Base-by-base conservation (phyloP, 768 basidiomycete genomes). In the Russula dissimulans region DNA sequence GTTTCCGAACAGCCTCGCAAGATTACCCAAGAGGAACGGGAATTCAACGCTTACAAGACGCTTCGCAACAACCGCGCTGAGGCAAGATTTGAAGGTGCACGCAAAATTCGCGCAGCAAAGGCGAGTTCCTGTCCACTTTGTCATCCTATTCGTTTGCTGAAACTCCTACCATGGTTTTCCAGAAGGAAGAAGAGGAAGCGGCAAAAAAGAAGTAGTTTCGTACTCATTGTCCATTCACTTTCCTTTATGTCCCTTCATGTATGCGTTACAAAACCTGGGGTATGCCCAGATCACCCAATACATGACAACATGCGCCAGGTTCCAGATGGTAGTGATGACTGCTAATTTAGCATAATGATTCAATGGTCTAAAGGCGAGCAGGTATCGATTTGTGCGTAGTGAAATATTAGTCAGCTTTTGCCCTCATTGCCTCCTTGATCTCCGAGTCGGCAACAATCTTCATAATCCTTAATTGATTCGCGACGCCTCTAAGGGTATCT, bases 101-200 rank as follows among this genome's bases (percentile, higher is more conserved):
- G 93, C 78, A 93, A 92, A 78, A 77, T 83, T 65, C 86, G 92
- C 65, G 84, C 85, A 66, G 84, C 85, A 69, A 93, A 94, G 88
- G 90, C 85, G 69, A 61, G 86, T 75, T 36, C 39, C 59, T 41
- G 17, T 41, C 43, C 22, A 31, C 39, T 22, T 46, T 11, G 9
- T 17, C n/a, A n/a, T 38, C 42, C 17, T 3, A 56, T 42, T 17
- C 39, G 38, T 38, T 52, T 31, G 56, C 69, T 70, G 4, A 73
- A 67, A 41, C 39, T 36, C 29, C 54, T n/a, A 31, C 56, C 29
- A n/a, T 39, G 31, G 32, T 58, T 49, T 68, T 67, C 63, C 57
- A 91, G 89, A 89, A 87, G 72, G 90, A 89, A 67, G 92, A 92
- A 72, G 91, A 94, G 81, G 91, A 93, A 72, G 90, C 88, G 59